Percentiles rank a stretch among this genome's conserved stretches.
Conservation (phyloP, 371 early-diverging fungal species). For the Mortierella sp. region DNA sequence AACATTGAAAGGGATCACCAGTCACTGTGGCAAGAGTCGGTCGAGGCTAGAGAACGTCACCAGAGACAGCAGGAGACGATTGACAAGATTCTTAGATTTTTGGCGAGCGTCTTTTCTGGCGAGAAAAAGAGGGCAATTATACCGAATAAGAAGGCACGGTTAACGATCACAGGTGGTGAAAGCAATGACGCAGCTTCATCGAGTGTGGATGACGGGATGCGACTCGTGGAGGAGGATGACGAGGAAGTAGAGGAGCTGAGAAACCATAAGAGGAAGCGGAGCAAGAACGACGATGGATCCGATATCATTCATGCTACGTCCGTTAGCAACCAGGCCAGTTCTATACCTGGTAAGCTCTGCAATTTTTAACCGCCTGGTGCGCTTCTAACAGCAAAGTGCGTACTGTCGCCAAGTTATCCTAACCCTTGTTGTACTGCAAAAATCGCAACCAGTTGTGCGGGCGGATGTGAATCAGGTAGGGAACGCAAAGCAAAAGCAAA, state of each 20-base stretch:
- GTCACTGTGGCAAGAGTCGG: constrained; percentile 88
- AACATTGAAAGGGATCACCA: constrained; percentile 90
- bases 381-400: too few species aligned
- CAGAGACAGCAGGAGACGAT: constrained; percentile 91
- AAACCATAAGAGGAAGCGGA: constrained; percentile 27
- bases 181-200: constrained; percentile 6
- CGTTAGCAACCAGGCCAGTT: constrained; percentile 8
- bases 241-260: constrained; percentile 12
- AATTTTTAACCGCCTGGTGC: too few species aligned
- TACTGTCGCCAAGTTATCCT: too few species aligned
- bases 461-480: too few species aligned
- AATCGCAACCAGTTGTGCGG: too few species aligned
- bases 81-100: constrained; percentile 86
- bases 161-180: constrained; percentile 51
- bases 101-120: constrained; percentile 81
- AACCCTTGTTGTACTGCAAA: too few species aligned
- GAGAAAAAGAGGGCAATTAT: constrained; percentile 70
- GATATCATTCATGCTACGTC: neutral
- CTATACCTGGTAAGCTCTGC: constrained; percentile 32
- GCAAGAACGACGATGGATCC: neutral
- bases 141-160: constrained; percentile 61
- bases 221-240: constrained; percentile 16
- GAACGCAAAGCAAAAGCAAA: too few species aligned
- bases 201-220: constrained; percentile 12
- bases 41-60: constrained; percentile 79